A percentile compares a stretch with the other conserved stretches of the same genome.
phyloP scores from a whole-genome alignment of 345 rosid species.

The Rhizophora mangle region DNA sequence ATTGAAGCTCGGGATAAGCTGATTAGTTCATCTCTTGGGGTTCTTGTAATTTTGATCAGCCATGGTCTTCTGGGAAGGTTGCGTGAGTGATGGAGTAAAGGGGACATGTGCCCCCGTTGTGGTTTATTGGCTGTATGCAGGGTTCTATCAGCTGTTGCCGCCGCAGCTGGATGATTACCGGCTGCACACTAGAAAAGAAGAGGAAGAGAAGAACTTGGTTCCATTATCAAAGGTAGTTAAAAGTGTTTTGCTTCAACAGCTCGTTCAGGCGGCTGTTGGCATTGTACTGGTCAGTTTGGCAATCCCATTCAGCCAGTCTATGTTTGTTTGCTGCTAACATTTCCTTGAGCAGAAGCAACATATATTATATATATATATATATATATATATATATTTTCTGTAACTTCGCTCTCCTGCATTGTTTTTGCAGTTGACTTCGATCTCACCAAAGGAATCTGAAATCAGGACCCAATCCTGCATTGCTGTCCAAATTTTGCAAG shows the following conservation, averaged over 20 bases:
- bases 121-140: conserved; percentile 67
- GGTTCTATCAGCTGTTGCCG: conserved; percentile 60
- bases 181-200: conserved; percentile 57
- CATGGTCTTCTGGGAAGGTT: conserved; percentile 76
- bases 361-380: too few relatives aligned
- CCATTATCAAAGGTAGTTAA: conserved; percentile 40
- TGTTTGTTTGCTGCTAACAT: neutral
- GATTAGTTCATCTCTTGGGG: too few relatives aligned
- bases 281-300: conserved; percentile 44
- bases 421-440: too few relatives aligned
- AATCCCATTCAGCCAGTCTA: neutral
- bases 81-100: conserved; percentile 63
- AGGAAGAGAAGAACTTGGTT: conserved; percentile 55
- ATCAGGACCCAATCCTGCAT: too few relatives aligned
- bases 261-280: conserved; percentile 53
- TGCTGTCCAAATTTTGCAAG: conserved; percentile 27
- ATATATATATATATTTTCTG: too few relatives aligned
- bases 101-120: conserved; percentile 65
- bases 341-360: too few relatives aligned
- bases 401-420: too few relatives aligned
- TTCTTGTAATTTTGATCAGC: conserved; percentile 4
- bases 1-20: too few relatives aligned
- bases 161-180: conserved; percentile 48
- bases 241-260: conserved; percentile 70
- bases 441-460: too few relatives aligned